These are phyloP conservation scores for Coffea canephora DNA, from an alignment of 257 asterid genomes.

Conservation along the genomic window DNA sequence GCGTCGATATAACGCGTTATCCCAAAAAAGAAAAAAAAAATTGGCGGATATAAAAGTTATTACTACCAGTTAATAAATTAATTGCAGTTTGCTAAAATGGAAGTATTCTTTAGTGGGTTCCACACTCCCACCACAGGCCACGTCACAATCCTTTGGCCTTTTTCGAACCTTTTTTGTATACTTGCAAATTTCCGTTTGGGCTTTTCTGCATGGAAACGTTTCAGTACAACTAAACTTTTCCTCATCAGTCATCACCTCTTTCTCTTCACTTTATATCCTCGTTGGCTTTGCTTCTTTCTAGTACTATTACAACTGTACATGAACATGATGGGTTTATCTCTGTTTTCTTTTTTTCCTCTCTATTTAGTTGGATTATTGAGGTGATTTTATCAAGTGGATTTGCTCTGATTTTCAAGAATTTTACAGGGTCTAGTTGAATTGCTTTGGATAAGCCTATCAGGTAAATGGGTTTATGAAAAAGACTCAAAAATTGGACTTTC, in stretches of 20 bases:
- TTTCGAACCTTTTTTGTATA: not conserved
- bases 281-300: not conserved
- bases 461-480: conserved; percentile 9
- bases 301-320: not conserved
- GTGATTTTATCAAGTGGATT: conserved; percentile 11
- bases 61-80: not conserved
- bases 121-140: not conserved
- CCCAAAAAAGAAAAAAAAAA: too few relatives aligned
- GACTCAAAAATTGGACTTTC: not conserved
- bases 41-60: too few relatives aligned
- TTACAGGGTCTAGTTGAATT: conserved; percentile 8
- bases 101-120: conserved; percentile 21
- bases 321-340: not conserved
- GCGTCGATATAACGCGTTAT: too few relatives aligned
- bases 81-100: conserved; percentile 4
- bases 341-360: not conserved
- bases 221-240: conserved; percentile 5
- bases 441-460: conserved; percentile 14
- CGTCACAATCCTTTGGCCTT: conserved; percentile 9
- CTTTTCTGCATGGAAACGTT: conserved; percentile 23
- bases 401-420: conserved; percentile 19
- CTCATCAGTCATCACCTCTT: not conserved
- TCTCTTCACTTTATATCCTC: not conserved
- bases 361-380: not conserved
- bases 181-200: not conserved